phyloP scores from a whole-genome alignment of 495 filamentous ascomycete species.

The Tuber calosporum region DNA sequence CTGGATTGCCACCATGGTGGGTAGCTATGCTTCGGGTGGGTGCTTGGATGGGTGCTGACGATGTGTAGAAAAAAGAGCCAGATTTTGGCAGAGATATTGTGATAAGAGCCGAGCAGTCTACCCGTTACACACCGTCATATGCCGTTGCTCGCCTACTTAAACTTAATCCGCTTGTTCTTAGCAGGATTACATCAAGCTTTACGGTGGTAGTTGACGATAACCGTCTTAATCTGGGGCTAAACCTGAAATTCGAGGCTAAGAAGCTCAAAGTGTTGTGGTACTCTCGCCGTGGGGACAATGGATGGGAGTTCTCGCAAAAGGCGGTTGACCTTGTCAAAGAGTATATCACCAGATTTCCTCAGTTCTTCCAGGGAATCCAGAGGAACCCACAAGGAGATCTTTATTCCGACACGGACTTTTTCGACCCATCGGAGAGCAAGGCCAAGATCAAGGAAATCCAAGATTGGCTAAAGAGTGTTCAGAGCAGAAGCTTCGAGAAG shows the following conservation, averaged over 20 bases:
- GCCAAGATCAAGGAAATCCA: slow-evolving; percentile 72
- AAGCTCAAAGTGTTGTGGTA: slow-evolving; percentile 96
- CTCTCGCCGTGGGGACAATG: slow-evolving; percentile 69
- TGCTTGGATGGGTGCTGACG: slow-evolving; percentile 8
- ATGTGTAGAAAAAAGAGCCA: slow-evolving; percentile 54
- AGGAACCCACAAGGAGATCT: slow-evolving; percentile 63
- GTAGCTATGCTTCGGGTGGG: neutral
- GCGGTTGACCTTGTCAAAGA: slow-evolving; percentile 69
- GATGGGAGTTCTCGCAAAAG: slow-evolving; percentile 92
- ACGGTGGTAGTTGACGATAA: slow-evolving; percentile 69
- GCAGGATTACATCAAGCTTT: slow-evolving; percentile 93
- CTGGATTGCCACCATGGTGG: slow-evolving; percentile 56
- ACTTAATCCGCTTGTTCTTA: slow-evolving; percentile 78
- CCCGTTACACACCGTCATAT: slow-evolving; percentile 77
- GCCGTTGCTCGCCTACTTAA: slow-evolving; percentile 71
- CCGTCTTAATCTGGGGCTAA: slow-evolving; percentile 80
- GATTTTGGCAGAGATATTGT: slow-evolving; percentile 76
- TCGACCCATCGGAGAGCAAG: slow-evolving; percentile 58
- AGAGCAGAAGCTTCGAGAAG: slow-evolving; percentile 82
- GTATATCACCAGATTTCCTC: slow-evolving; percentile 91
- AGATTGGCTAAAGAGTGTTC: slow-evolving; percentile 81
- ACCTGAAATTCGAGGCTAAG: slow-evolving; percentile 91
- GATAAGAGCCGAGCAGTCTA: slow-evolving; percentile 55
- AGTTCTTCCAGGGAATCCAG: slow-evolving; percentile 84
- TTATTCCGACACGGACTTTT: slow-evolving; percentile 81